Evolutionary conservation across 345 rosid genomes (phyloP), one percentile per base, ranked within the genome.

Genomic region (Adansonia digitata): DNA sequence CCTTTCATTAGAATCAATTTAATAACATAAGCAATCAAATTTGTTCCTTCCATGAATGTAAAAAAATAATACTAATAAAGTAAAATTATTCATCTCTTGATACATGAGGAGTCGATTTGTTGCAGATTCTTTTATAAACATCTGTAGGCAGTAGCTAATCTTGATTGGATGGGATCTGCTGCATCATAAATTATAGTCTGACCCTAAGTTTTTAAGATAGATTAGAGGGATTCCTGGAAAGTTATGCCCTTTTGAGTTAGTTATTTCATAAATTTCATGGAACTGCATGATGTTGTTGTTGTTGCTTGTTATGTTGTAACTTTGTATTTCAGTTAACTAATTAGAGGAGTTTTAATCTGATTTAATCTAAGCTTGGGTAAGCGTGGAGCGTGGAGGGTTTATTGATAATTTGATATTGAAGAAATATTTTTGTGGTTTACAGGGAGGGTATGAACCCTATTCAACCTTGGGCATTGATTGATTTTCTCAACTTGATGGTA

Each of bases 391-490:
- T 74, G 40, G 46, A 77, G 77, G 64, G 79, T 61, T 60, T 78
- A 81, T 77, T 84, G n/a, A 82, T 77, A 15, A 64, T 22, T 77
- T 84, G n/a, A 82, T 77, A 15, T 68, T 22, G 37, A 51, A 15
- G n/a, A 3, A 72, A 17, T 49, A 53, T 60, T 75, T 68, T 71
- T 52, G 35, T 80, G 70, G 60, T 80, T 80, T 78, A 72, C 91
- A 93, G 97, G 97, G 94, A 84, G 90, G 85, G 69, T 83, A 79
- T 77, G 94, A 89, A 81, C 90, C 97, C 62, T 93, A 84, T 81
- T 88, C 90, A 56, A 88, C 93, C 63, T 83, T 89, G 94, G 94
- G 93, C 83, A 93, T 93, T 74, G 98, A 91, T 68, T 89, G 87
- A 87, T 79, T 27, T n/a, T 37, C 40, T 57, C 40, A 14, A 39